Conservation (phyloP, 495 filamentous ascomycete species). For the Penicillium fimorum region DNA sequence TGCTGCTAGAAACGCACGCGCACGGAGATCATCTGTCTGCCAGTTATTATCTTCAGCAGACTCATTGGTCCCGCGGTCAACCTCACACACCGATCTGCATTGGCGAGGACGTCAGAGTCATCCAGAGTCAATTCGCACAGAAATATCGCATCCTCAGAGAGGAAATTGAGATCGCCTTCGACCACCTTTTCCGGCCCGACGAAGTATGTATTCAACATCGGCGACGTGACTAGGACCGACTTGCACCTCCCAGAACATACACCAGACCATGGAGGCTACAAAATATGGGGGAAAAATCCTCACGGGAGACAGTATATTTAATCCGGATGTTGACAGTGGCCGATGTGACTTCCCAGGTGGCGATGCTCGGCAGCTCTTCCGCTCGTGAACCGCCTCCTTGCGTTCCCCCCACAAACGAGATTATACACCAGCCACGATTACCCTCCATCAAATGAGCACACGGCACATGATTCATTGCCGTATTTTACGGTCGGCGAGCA, state of each 20-base stretch:
- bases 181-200: slow-evolving; percentile 46
- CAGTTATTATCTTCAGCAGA: slow-evolving; percentile 48
- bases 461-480: slow-evolving; percentile 25
- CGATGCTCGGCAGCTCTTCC: slow-evolving; percentile 36
- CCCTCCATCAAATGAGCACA: slow-evolving; percentile 25
- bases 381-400: slow-evolving; percentile 44
- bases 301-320: slow-evolving; percentile 54
- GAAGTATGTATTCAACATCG: slow-evolving; percentile 46
- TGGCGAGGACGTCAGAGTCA: slow-evolving; percentile 44
- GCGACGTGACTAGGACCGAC: slow-evolving; percentile 37
- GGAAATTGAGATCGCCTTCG: slow-evolving; percentile 46
- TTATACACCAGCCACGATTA: slow-evolving; percentile 50
- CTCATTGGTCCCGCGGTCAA: slow-evolving; percentile 24
- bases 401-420: slow-evolving; percentile 36
- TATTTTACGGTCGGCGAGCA: slow-evolving; percentile 50
- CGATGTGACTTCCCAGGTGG: slow-evolving; percentile 57
- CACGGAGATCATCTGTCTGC: slow-evolving; percentile 59
- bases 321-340: slow-evolving; percentile 52
- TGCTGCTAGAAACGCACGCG: slow-evolving; percentile 54
- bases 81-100: slow-evolving; percentile 41
- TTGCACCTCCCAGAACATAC: slow-evolving; percentile 57
- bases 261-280: slow-evolving; percentile 55
- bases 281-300: slow-evolving; percentile 56
- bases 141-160: slow-evolving; percentile 39
- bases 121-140: slow-evolving; percentile 44